Evolutionary conservation across 2,329 filamentous ascomycete genomes (phyloP), one percentile per base, ranked within the genome.

Genomic region (Aspergillus fructus): DNA sequence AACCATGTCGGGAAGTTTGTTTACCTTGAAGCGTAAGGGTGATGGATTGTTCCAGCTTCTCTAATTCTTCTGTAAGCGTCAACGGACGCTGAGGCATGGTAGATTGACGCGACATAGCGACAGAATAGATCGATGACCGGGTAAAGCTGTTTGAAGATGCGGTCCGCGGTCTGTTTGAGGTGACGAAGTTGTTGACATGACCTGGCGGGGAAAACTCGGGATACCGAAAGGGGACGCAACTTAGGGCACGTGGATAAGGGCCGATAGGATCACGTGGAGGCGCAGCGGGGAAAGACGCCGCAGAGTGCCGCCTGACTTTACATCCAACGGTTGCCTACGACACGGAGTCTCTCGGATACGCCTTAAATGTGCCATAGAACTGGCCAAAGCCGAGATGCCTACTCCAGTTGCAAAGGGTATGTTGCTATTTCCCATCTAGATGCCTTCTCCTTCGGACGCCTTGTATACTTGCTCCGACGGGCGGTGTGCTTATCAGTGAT

Each of bases 41-140:
- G 66, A 99, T 97, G 21, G 91, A 96, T 74, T 99, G 94, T 74
- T 99, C 94, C 4, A 99, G 81, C 74, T 89, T 93, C 78, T 99
- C 94, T 53, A 99, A 82, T 81, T 99, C 94, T 72, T 99, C 94
- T 0, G 93, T 96, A 59, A 97, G 81, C 5, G 91, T 91, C 59
- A 97, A 79, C 30, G 81, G 82, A 55, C 84, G 81, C 70, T 80
- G 78, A 8, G 79, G 71, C 15, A 77, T 73, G 21, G 75, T 69
- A 27, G 73, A 77, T 55, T 74, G 76, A 47, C 82, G 80, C 50
- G 82, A 82, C 83, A 85, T 84, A 24, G 37, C 68, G 11, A n/a
- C 27, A 15, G 8, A 23, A 47, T 27, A 34, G 4, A 21, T 9
- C 19, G 21, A 34, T 9, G 1, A 0, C 9, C 37, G 9, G 5